These are phyloP conservation scores for Fraxinus angustifolia DNA, from an alignment of 305 asterid genomes.

Conservation along the genomic window DNA sequence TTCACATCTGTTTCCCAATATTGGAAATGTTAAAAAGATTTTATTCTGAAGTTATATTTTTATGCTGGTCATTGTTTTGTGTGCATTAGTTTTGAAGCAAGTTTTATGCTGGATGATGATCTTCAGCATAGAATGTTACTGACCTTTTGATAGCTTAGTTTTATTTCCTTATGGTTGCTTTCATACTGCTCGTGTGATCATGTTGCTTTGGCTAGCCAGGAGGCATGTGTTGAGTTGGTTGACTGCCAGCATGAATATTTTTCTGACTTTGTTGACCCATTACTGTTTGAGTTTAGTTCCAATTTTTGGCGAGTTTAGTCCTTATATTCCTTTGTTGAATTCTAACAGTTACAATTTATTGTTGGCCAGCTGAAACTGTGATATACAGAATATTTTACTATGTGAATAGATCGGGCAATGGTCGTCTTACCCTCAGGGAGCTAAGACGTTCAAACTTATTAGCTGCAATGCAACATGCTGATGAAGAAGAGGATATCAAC, in stretches of 20 bases:
- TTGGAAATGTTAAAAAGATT: conserved; percentile 11
- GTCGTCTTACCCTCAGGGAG: conserved; percentile 91
- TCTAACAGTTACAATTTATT: conserved; percentile 24
- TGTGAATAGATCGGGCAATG: conserved; percentile 88
- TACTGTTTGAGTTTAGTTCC: conserved; percentile 11
- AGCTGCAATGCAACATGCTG: conserved; percentile 45
- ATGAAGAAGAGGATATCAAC: conserved; percentile 98
- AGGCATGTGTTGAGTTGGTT: conserved; percentile 19
- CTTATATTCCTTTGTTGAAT: conserved; percentile 11
- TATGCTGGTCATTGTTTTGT: conserved; percentile 6
- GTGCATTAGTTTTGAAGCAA: conserved; percentile 9
- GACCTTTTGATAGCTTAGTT: conserved; percentile 4
- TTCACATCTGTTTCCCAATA: background rate
- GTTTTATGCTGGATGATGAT: conserved; percentile 17
- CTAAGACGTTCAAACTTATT: conserved; percentile 81
- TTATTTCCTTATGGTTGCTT: conserved; percentile 16
- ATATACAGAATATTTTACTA: conserved; percentile 94
- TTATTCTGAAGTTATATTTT: background rate
- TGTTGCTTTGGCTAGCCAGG: conserved; percentile 1
- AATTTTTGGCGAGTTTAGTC: background rate
- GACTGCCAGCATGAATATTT: background rate
- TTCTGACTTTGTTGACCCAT: conserved; percentile 17
- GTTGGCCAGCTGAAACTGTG: conserved; percentile 90
- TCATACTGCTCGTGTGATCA: conserved; percentile 15
- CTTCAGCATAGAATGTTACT: background rate